Evolutionary conservation across 2,329 filamentous ascomycete genomes (phyloP).

Genomic region (Colletotrichum falcatum): DNA sequence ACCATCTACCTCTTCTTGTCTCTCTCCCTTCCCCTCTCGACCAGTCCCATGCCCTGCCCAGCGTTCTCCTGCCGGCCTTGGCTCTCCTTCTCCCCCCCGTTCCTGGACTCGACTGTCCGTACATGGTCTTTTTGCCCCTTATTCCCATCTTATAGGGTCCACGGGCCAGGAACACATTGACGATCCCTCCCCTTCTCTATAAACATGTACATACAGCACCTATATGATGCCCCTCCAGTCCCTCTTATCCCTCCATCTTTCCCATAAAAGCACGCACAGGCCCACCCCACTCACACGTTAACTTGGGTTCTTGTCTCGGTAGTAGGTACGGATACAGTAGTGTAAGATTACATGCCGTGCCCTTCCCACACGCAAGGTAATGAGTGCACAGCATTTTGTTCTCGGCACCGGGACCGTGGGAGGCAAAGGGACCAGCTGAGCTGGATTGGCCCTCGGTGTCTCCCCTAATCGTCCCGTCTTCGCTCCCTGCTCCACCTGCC

Average conservation of each 20-base stretch:
- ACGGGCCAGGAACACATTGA: slow-evolving; percentile 7
- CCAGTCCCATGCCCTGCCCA: neutral
- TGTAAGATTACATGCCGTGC: neutral
- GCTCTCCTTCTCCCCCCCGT: neutral
- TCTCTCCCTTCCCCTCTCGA: slow-evolving; percentile 7
- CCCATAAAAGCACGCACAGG: slow-evolving; percentile 19
- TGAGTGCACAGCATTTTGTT: neutral
- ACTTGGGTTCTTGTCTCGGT: slow-evolving; percentile 35
- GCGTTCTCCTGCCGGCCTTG: neutral
- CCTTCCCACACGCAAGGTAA: neutral
- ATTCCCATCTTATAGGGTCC: slow-evolving; percentile 2
- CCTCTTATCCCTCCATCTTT: neutral
- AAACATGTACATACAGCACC: neutral
- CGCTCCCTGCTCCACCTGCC: neutral
- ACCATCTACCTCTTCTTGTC: slow-evolving; percentile 8
- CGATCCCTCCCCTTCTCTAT: slow-evolving; percentile 8
- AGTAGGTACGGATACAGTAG: neutral
- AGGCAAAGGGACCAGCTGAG: slow-evolving; percentile 7
- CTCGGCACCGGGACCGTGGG: slow-evolving; percentile 15
- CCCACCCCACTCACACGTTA: slow-evolving; percentile 12
- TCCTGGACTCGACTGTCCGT: neutral
- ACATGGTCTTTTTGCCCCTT: neutral
- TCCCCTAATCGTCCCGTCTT: slow-evolving; percentile 35
- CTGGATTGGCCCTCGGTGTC: neutral
- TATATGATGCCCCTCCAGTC: slow-evolving; percentile 6